A percentile compares a stretch with the other conserved stretches of the same genome.
Evolutionary conservation across 345 rosid genomes (phyloP).

Genomic region (Luvunga scandens): DNA sequence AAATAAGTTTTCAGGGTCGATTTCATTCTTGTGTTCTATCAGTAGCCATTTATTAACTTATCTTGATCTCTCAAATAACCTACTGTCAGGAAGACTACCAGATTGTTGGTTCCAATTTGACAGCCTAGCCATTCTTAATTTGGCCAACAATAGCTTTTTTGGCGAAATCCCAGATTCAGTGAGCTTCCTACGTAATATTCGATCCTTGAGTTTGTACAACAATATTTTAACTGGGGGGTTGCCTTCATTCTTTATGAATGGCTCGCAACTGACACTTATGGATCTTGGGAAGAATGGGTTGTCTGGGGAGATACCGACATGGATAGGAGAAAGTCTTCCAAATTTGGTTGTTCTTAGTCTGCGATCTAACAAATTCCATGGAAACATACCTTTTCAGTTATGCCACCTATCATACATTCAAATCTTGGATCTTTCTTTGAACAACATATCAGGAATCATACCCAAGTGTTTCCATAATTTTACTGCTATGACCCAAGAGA

Average conservation of each 20-base stretch:
- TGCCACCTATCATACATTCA: not conserved
- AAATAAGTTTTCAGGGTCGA: not conserved
- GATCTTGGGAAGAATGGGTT: not conserved
- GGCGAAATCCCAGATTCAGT: not conserved
- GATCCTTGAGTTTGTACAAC: not conserved
- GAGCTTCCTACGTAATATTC: not conserved
- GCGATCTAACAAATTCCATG: not conserved
- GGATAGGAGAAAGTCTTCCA: conserved; percentile 8
- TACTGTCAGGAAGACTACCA: not conserved
- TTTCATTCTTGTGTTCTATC: not conserved
- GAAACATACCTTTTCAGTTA: not conserved
- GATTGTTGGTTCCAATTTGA: not conserved
- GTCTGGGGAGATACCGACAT: not conserved
- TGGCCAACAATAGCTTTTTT: not conserved
- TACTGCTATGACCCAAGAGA: not conserved
- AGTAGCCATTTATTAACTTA: not conserved
- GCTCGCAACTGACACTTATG: too few relatives aligned
- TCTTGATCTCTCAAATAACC: not conserved
- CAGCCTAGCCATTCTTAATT: not conserved
- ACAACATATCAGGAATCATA: conserved; percentile 2
- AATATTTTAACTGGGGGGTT: not conserved
- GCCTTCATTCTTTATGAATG: not conserved
- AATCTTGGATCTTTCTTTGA: conserved; percentile 7
- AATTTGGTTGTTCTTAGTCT: conserved; percentile 3
- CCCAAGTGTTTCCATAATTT: conserved; percentile 10